Evolutionary conservation across 257 asterid species (phyloP), one percentile per base, ranked within the genome.

Genomic region (Solanum rostratum): DNA sequence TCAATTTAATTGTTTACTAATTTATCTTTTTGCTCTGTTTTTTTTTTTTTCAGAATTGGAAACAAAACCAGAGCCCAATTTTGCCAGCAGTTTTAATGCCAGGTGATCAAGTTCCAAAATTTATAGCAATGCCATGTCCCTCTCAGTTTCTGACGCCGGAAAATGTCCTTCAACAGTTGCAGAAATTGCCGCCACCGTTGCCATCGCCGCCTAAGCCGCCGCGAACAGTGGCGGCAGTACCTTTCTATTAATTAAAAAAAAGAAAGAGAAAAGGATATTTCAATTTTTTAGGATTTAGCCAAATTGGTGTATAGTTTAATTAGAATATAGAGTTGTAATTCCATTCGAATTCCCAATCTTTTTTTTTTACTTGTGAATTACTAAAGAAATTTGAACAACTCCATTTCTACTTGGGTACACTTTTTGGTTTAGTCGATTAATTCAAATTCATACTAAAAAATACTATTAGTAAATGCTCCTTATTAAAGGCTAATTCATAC

Each of bases 71-170:
- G 82, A 90, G 87, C 43, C 88, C 90, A 90, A 92, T 95, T 86
- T 88, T 93, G 90, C 91, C 98, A 18, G 97, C 93, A 14, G 98
- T 95, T 1, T 76, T 95, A 83, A 96, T 96, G 99, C 92, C 97
- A 6, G 97, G 97, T 49, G 97, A 93, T 81, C 82, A 87, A 24
- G 85, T 92, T 46, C 91, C 97, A 1, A 92, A 79, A 85, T 93
- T 92, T 91, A 88, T 93, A 74, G 97, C 97, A 79, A 16, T 91
- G 91, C 96, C 97, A 66, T 90, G 93, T 74, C 96, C 96, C 2
- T 90, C 94, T 59, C 88, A 87, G 52, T 92, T 91, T 85, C 92
- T 87, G 85, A 79, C 84, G 8, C 82, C 85, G 12, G 87, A 43
- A 69, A 84, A 68, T 22, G 70, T 87, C 71, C 84, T 83, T 11